phyloP scores from a whole-genome alignment of 2,329 filamentous ascomycete species.

The Grosmannia serpens region DNA sequence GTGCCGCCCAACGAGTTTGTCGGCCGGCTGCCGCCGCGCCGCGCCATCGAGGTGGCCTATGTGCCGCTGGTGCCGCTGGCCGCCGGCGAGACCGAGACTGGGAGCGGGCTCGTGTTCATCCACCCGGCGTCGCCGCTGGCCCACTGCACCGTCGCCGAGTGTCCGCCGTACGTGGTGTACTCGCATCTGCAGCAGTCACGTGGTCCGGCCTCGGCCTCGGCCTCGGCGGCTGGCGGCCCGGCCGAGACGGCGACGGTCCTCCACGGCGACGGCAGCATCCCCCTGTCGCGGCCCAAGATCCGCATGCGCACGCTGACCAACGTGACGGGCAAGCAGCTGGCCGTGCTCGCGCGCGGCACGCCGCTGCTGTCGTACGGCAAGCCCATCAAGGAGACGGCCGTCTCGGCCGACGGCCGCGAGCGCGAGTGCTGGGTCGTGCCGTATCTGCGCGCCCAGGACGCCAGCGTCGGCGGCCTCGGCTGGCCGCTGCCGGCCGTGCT shows the following conservation, averaged over 20 bases:
- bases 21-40: conserved; percentile 37
- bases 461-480: conserved; percentile 47
- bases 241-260: too few relatives aligned
- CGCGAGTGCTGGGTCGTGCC: conserved; percentile 79
- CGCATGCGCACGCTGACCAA: conserved; percentile 83
- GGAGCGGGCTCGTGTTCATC: conserved; percentile 59
- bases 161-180: conserved; percentile 83
- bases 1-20: conserved; percentile 39
- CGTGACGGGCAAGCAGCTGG: conserved; percentile 62
- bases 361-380: conserved; percentile 78
- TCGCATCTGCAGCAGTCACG: conserved; percentile 65
- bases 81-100: conserved; percentile 23
- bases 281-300: conserved; percentile 51
- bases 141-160: conserved; percentile 54
- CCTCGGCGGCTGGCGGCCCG: conserved; percentile 21
- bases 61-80: conserved; percentile 64
- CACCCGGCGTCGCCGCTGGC: conserved; percentile 78
- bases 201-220: conserved; percentile 29
- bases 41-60: conserved; percentile 90
- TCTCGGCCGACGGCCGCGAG: conserved; percentile 25
- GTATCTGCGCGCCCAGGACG: conserved; percentile 58
- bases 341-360: conserved; percentile 71
- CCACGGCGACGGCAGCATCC: too few relatives aligned
- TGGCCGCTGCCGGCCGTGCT: conserved; percentile 83
- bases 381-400: conserved; percentile 70